Conservation (phyloP, 2,329 filamentous ascomycete species). For the Apiospora rasikravindrae region DNA sequence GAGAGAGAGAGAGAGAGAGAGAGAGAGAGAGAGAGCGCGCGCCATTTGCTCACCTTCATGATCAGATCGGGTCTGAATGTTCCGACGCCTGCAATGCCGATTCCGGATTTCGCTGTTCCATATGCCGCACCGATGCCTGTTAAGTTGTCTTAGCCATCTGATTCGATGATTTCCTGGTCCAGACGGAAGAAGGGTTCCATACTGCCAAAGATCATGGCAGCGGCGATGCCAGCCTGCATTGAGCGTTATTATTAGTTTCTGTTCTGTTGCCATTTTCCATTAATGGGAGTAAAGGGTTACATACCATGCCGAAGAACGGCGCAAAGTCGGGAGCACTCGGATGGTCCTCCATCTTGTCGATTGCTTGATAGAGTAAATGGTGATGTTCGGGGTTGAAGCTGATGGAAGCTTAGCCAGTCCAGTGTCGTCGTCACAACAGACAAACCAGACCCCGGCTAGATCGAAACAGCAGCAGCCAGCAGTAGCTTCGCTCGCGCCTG, state of each 20-base stretch:
- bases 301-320: conserved; percentile 87
- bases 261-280: conserved; percentile 22
- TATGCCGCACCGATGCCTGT: conserved; percentile 76
- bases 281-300: conserved; percentile 37
- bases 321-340: conserved; percentile 75
- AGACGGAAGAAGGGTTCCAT: conserved; percentile 42
- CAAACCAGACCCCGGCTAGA: conserved; percentile 7
- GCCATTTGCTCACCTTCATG: conserved; percentile 73
- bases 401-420: conserved; percentile 15
- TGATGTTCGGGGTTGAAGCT: conserved; percentile 14
- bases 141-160: conserved; percentile 28
- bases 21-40: no score
- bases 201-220: conserved; percentile 87
- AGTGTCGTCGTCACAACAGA: conserved; percentile 17
- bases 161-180: conserved; percentile 24
- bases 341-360: conserved; percentile 15
- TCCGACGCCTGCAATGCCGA: conserved; percentile 84
- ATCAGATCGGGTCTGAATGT: conserved; percentile 86
- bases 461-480: conserved; percentile 2
- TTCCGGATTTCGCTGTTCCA: conserved; percentile 86
- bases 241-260: conserved; percentile 20
- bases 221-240: conserved; percentile 73
- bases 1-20: not conserved
- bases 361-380: not conserved
- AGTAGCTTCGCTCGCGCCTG: not conserved